These are phyloP conservation scores for Flaveria trinervia DNA, from an alignment of 129 eudicot species.

Conservation along the genomic window DNA sequence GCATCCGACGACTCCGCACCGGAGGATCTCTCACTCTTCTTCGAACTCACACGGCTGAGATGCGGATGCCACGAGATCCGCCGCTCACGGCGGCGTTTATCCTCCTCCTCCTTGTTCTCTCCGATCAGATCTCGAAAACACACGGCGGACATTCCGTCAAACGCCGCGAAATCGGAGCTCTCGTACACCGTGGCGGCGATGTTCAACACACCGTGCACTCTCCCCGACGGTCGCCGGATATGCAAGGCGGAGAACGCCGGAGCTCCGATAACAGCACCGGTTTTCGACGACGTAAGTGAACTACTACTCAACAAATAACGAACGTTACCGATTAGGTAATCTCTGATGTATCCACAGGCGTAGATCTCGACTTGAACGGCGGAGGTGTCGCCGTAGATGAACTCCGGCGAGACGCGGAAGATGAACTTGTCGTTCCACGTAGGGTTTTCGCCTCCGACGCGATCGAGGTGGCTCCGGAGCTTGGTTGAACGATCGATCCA, in stretches of 20 bases:
- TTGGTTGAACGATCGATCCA: constrained; percentile 55
- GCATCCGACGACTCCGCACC: constrained; percentile 61
- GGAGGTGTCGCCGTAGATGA: constrained; percentile 75
- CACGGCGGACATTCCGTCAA: constrained; percentile 51
- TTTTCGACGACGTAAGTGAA: constrained; percentile 26
- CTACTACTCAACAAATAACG: constrained; percentile 71
- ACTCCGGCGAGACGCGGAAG: constrained; percentile 65
- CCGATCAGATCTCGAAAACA: constrained; percentile 65
- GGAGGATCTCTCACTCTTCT: constrained; percentile 51
- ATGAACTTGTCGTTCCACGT: constrained; percentile 93
- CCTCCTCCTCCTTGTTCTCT: constrained; percentile 24
- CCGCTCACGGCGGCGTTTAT: constrained; percentile 39
- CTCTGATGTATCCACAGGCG: constrained; percentile 73
- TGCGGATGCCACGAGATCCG: constrained; percentile 46
- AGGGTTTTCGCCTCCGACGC: constrained; percentile 75
- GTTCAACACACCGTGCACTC: constrained; percentile 81
- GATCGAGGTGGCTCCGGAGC: constrained; percentile 77
- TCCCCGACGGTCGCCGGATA: constrained; percentile 86
- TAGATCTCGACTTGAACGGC: constrained; percentile 72
- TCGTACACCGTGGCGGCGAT: constrained; percentile 65
- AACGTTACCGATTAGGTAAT: constrained; percentile 63
- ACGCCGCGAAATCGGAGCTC: constrained; percentile 42
- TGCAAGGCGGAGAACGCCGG: constrained; percentile 79
- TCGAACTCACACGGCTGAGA: constrained; percentile 54
- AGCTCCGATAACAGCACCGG: constrained; percentile 42